A percentile compares a stretch with the other conserved stretches of the same genome.
These are phyloP conservation scores for Scheffersomyces stambukii DNA, from an alignment of 1,139 yeast genomes.

Conservation along the genomic window DNA sequence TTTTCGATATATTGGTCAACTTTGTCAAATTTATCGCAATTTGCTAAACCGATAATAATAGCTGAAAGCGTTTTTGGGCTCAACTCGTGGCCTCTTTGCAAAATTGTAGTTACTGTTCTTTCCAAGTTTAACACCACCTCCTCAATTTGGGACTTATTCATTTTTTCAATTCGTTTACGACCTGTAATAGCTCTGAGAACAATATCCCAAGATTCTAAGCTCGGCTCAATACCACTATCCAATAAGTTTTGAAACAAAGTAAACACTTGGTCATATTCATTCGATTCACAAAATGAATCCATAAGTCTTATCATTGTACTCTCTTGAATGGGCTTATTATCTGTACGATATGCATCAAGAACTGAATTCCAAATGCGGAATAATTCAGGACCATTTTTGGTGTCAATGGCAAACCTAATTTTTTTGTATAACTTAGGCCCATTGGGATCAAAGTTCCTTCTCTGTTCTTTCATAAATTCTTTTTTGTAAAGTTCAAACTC, in stretches of 20 bases:
- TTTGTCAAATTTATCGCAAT: slow-evolving; percentile 29
- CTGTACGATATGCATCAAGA: slow-evolving; percentile 19
- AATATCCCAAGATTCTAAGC: slow-evolving; percentile 32
- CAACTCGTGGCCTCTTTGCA: slow-evolving; percentile 17
- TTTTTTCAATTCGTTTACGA: slow-evolving; percentile 18
- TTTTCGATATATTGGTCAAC: slow-evolving; percentile 25
- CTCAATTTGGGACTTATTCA: slow-evolving; percentile 12
- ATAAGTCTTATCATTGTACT: slow-evolving; percentile 30
- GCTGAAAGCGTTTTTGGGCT: slow-evolving; percentile 28
- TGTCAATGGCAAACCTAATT: slow-evolving; percentile 22
- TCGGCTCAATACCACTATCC: slow-evolving; percentile 24
- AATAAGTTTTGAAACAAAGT: slow-evolving; percentile 31
- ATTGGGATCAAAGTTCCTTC: slow-evolving; percentile 31
- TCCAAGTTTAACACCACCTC: slow-evolving; percentile 20
- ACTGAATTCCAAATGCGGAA: slow-evolving; percentile 21
- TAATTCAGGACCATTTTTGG: slow-evolving; percentile 16
- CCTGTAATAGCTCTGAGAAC: slow-evolving; percentile 35
- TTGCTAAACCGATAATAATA: slow-evolving; percentile 34
- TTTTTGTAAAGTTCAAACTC: slow-evolving; percentile 5
- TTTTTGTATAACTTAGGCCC: slow-evolving; percentile 19
- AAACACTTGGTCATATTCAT: slow-evolving; percentile 28
- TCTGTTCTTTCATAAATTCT: slow-evolving; percentile 2
- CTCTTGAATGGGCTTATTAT: slow-evolving; percentile 24
- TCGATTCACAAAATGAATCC: slow-evolving; percentile 30
- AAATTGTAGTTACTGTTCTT: slow-evolving; percentile 27